phyloP scores from a whole-genome alignment of 768 basidiomycete species.

The Trametes sanguinea region DNA sequence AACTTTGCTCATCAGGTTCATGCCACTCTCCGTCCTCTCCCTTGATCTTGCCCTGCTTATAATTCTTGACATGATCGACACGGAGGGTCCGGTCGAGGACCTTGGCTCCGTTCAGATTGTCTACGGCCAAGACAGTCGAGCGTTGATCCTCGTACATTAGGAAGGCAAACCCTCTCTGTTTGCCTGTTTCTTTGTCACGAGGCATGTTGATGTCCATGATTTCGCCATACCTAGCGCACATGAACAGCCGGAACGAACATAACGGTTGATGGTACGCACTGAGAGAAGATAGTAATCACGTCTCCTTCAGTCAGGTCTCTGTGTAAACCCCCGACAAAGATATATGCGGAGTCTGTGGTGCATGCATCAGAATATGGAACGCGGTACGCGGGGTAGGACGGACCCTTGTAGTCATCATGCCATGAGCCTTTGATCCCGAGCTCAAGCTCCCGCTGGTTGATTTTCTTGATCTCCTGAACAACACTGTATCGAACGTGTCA shows the following conservation, averaged over 20 bases:
- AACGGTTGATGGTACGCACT: conserved; percentile 54
- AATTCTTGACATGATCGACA: conserved; percentile 91
- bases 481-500: conserved; percentile 52
- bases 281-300: conserved; percentile 95
- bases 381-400: conserved; percentile 14
- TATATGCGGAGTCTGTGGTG: conserved; percentile 85
- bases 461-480: conserved; percentile 89
- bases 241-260: not conserved
- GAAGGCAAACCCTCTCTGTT: conserved; percentile 90
- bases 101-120: conserved; percentile 95
- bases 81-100: conserved; percentile 85
- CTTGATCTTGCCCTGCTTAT: conserved; percentile 82
- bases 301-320: conserved; percentile 95
- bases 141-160: conserved; percentile 99
- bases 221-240: conserved; percentile 80
- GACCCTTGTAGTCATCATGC: conserved; percentile 95
- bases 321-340: conserved; percentile 89
- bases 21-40: conserved; percentile 83
- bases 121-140: conserved; percentile 93
- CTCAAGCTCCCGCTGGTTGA: conserved; percentile 89
- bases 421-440: conserved; percentile 77
- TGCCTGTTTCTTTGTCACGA: conserved; percentile 90
- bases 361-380: not conserved
- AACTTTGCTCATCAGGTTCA: conserved; percentile 80
- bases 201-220: conserved; percentile 94